Base-by-base conservation (phyloP, 495 filamentous ascomycete genomes). In the Xylaria scruposa region DNA sequence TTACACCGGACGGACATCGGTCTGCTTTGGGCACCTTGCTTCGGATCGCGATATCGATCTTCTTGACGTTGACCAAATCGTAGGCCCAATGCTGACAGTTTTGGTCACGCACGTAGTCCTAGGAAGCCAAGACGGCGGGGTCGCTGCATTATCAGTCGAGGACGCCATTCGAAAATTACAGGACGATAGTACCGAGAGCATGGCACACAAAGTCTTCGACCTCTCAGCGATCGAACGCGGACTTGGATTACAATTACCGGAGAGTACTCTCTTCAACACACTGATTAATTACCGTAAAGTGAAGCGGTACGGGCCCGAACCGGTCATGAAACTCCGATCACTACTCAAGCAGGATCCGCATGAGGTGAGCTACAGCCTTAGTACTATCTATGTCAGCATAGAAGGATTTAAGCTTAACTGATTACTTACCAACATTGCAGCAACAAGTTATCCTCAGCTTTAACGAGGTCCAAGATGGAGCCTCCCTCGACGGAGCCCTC, bases 31-130 rank as follows among this genome's bases (percentile, higher is more conserved):
- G 42, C 88, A 88, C 68, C 80, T 87, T 62, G 79, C 84, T 26
- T 88, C 86, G 0, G 81, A 87, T 17, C 79, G 88, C 40, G 87
- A 90, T 74, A 74, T 82, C 7, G 73, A 85, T 8, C 79, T 85
- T 3, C 78, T 81, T 33, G 80, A 78, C 0, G 78, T 87, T 19
- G 83, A 88, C 38, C 80, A 83, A 15, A 81, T 85, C 44, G 80
- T 88, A 54, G 88, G 88, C 13, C 84, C 85, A 2, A 83, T 88
- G 6, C 87, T 90, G 26, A 88, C 87, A 47, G 84, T 88, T 67
- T 78, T 88, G 59, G 80, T 86, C 17, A 87, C 86, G 67, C 82
- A 85, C 12, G 79, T 88, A 72, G 83, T 80, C 54, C 60, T 85
- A 21, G 46, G 19, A 62, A 44, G 9, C 12, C 60, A 10, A 13